Percentiles rank a stretch among this genome's conserved stretches.
Evolutionary conservation across 2,329 filamentous ascomycete genomes (phyloP).

Genomic region (Arthrinium puccinioides): DNA sequence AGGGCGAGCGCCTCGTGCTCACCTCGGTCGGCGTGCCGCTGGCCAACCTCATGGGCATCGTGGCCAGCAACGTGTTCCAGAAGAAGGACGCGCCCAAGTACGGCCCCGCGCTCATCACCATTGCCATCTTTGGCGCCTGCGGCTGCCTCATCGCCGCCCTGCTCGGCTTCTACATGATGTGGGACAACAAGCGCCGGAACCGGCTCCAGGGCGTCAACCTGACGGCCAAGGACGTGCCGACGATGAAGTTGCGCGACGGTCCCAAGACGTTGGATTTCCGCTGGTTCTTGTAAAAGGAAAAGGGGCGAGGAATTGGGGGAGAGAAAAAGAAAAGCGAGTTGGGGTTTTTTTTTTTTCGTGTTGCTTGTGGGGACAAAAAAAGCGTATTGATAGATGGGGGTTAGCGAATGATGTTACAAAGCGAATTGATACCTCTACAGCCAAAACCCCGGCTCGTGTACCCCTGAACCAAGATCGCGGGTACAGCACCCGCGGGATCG

Average conservation of each 20-base stretch:
- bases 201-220: constrained; percentile 45
- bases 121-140: constrained; percentile 53
- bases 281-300: constrained; percentile 48
- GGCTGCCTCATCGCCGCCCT: constrained; percentile 47
- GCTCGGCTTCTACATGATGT: constrained; percentile 57
- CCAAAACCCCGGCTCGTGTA: no score
- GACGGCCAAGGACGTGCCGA: constrained; percentile 49
- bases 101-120: constrained; percentile 57
- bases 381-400: no score
- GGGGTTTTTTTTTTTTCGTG: no score
- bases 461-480: no score
- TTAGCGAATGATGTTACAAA: no score
- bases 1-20: constrained; percentile 62
- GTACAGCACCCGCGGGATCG: no score
- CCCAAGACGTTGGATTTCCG: constrained; percentile 46
- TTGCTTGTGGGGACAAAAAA: no score
- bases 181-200: constrained; percentile 58
- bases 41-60: constrained; percentile 70
- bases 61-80: constrained; percentile 61
- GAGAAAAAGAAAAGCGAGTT: no score
- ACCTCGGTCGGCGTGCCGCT: constrained; percentile 68
- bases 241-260: constrained; percentile 46
- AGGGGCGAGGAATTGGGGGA: no score
- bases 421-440: no score
- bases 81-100: constrained; percentile 59